A percentile compares a stretch with the other conserved stretches of the same genome.
phyloP scores from a whole-genome alignment of 257 asterid genomes.

The Orobanche coerulescens region DNA sequence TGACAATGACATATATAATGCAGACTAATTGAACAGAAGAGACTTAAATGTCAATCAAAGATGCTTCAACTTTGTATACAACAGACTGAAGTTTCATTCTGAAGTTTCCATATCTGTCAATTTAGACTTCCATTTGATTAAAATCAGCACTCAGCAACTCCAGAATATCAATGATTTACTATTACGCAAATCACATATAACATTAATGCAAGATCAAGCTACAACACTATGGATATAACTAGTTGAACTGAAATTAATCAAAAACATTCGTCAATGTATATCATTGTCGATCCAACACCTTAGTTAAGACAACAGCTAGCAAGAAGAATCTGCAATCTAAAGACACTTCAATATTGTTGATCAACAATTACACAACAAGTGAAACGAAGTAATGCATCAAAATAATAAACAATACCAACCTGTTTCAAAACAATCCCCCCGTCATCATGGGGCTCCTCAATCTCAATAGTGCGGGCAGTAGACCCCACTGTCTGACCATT shows the following conservation, averaged over 20 bases:
- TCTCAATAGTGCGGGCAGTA: conserved; percentile 49
- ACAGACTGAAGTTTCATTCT: background rate
- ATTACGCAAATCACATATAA: background rate
- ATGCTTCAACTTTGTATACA: background rate
- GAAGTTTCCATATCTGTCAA: background rate
- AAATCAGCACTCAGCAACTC: background rate
- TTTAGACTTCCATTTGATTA: background rate
- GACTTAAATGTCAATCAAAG: background rate
- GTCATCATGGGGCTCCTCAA: conserved; percentile 53
- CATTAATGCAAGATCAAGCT: background rate
- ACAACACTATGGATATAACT: conserved; percentile 10
- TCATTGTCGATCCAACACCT: background rate
- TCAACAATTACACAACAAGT: background rate
- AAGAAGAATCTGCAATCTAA: background rate
- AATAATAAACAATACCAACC: conserved; percentile 30
- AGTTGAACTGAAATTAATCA: background rate
- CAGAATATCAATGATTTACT: background rate
- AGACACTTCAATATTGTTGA: background rate
- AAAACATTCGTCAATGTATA: background rate
- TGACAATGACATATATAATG: background rate
- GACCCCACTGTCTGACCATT: conserved; percentile 23
- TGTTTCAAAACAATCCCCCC: conserved; percentile 63
- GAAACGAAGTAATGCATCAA: background rate
- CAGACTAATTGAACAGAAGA: background rate
- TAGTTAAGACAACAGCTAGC: background rate